Conservation (phyloP, 345 rosid species). For the Aurinia saxatilis region DNA sequence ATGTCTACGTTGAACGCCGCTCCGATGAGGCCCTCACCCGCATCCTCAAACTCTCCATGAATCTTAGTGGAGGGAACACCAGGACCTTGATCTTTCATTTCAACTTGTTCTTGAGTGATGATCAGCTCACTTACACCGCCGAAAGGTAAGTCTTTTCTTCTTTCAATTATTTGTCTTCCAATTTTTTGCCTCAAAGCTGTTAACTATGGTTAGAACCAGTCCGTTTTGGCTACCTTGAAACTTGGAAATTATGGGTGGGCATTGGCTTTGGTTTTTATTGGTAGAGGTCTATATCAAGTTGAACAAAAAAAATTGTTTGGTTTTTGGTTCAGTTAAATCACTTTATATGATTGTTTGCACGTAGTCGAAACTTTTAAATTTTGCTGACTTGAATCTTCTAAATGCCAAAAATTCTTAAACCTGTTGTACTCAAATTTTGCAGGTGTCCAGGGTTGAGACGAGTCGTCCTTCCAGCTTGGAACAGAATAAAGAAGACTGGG, state of each 20-base stretch:
- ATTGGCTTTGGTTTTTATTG: not conserved
- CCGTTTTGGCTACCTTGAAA: not conserved
- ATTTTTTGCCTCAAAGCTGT: not conserved
- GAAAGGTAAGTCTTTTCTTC: constrained; percentile 42
- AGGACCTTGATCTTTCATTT: constrained; percentile 60
- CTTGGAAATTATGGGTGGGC: too few relatives aligned
- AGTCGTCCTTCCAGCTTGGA: constrained; percentile 83
- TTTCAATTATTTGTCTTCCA: not conserved
- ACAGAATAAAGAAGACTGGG: constrained; percentile 61
- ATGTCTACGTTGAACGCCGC: constrained; percentile 54
- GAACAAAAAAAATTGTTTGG: not conserved
- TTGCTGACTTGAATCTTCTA: not conserved
- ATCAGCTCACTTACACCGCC: constrained; percentile 76
- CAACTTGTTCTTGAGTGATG: constrained; percentile 56
- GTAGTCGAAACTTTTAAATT: not conserved
- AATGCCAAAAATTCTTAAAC: not conserved
- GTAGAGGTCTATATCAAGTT: not conserved
- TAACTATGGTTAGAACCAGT: not conserved
- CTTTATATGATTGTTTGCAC: not conserved
- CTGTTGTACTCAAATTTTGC: not conserved
- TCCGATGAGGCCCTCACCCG: constrained; percentile 56
- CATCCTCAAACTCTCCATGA: constrained; percentile 53
- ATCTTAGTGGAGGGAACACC: constrained; percentile 56
- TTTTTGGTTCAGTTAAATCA: not conserved
- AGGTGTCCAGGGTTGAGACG: constrained; percentile 65